Conservation (phyloP, 2,329 filamentous ascomycete genomes). For the Diaporthe aspalathi region DNA sequence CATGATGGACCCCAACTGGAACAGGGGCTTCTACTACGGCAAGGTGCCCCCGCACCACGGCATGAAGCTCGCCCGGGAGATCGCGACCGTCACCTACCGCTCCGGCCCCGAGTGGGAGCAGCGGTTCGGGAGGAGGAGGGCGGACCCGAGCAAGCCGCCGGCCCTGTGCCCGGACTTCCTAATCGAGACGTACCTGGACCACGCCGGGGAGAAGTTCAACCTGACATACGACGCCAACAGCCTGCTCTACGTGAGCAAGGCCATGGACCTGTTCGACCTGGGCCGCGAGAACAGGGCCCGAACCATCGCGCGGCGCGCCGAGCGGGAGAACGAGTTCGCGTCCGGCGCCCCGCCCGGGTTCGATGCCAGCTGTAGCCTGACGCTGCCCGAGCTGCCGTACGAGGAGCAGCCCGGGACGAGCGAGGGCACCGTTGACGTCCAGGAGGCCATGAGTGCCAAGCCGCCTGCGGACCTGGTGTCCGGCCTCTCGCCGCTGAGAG, state of each 20-base stretch:
- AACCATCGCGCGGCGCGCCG: conserved; percentile 70
- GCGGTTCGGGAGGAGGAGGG: conserved; percentile 87
- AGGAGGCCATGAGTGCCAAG: conserved; percentile 51
- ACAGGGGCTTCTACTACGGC: conserved; percentile 92
- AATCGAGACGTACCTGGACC: conserved; percentile 97
- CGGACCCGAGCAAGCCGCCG: conserved; percentile 86
- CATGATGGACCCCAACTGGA: conserved; percentile 99
- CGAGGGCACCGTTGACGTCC: conserved; percentile 48
- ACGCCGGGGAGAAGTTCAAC: conserved; percentile 98
- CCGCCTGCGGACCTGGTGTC: conserved; percentile 84
- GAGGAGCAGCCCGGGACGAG: conserved; percentile 76
- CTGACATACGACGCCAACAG: conserved; percentile 97
- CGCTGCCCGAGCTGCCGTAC: conserved; percentile 85
- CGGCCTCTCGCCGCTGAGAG: conserved; percentile 76
- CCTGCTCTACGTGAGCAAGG: conserved; percentile 95
- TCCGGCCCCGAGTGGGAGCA: conserved; percentile 98
- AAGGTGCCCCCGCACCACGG: conserved; percentile 90
- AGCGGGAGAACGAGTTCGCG: conserved; percentile 69
- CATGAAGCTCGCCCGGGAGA: conserved; percentile 98
- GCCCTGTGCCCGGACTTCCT: conserved; percentile 97
- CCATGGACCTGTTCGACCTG: conserved; percentile 98
- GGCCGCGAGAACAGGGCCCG: conserved; percentile 76
- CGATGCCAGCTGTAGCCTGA: conserved; percentile 78
- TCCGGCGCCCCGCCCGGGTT: conserved; percentile 51
- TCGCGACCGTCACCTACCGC: conserved; percentile 96